Conservation (phyloP, 768 basidiomycete species). For the Rhizopogon vulgaris region DNA sequence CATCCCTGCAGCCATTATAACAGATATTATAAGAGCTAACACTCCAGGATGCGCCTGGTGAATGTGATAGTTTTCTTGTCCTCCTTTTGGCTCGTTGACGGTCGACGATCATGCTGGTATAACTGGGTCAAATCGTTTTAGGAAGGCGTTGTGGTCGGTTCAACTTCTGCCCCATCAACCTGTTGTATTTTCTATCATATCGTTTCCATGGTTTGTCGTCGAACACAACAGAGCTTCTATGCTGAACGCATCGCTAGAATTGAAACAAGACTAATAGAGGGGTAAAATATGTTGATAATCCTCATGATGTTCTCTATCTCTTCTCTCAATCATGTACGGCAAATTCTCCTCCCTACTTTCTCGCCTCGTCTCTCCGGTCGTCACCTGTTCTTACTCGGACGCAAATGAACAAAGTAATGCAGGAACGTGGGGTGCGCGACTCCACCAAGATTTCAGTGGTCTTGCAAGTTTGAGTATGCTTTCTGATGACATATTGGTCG, state of each 20-base stretch:
- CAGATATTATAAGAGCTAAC: no score
- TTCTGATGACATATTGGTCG: slow-evolving; percentile 35
- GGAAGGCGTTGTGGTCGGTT: not conserved
- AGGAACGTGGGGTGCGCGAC: slow-evolving; percentile 19
- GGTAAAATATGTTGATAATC: slow-evolving; percentile 14
- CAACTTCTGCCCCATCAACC: not conserved
- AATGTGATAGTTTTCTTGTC: no score
- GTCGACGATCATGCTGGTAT: no score
- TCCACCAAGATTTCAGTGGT: slow-evolving; percentile 13
- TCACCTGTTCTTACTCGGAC: not conserved
- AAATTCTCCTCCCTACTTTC: slow-evolving; percentile 12
- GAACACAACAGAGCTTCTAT: not conserved
- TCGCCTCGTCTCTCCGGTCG: slow-evolving; percentile 8
- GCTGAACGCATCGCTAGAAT: not conserved
- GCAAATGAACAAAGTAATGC: slow-evolving; percentile 6
- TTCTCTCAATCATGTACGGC: not conserved
- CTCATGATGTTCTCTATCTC: not conserved
- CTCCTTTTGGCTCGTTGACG: no score
- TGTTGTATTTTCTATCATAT: not conserved
- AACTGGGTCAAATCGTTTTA: not conserved
- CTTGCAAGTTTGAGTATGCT: slow-evolving; percentile 25
- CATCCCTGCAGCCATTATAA: no score
- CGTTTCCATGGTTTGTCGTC: not conserved
- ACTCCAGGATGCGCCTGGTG: no score
- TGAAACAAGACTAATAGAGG: slow-evolving; percentile 13